These are phyloP conservation scores for Angophora floribunda DNA, from an alignment of 345 rosid species.

Conservation along the genomic window DNA sequence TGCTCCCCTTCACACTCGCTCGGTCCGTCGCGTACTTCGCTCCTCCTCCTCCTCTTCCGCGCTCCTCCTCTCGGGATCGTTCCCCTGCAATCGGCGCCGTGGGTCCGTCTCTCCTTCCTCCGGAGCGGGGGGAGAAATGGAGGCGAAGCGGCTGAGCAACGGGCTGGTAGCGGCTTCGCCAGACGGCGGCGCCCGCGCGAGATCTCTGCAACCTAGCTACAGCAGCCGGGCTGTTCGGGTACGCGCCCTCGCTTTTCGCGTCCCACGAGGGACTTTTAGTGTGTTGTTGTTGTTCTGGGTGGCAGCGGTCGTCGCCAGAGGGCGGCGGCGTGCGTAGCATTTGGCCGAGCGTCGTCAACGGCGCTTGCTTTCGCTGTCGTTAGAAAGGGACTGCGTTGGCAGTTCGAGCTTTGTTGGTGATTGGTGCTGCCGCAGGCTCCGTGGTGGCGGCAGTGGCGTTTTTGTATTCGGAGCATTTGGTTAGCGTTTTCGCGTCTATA, in stretches of 20 bases:
- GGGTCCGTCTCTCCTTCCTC: background rate
- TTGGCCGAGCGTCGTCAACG: background rate
- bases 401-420: background rate
- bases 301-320: background rate
- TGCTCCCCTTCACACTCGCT: background rate
- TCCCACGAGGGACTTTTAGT: background rate
- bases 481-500: background rate
- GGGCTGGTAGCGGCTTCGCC: constrained; percentile 4
- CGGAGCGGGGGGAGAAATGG: constrained; percentile 8
- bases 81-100: background rate
- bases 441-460: background rate
- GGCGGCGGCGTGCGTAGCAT: background rate
- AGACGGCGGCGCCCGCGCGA: constrained; percentile 1
- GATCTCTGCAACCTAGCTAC: constrained; percentile 29
- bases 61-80: background rate
- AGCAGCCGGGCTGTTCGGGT: constrained; percentile 41
- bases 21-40: background rate
- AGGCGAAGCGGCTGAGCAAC: constrained; percentile 12
- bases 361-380: background rate
- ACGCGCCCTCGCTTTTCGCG: background rate
- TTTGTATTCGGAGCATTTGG: background rate
- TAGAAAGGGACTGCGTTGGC: background rate
- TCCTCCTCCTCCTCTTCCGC: no score
- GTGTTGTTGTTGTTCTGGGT: background rate
- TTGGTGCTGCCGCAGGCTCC: background rate